Base-by-base conservation (phyloP, 2,329 filamentous ascomycete genomes). In the Colletotrichum australisinense region DNA sequence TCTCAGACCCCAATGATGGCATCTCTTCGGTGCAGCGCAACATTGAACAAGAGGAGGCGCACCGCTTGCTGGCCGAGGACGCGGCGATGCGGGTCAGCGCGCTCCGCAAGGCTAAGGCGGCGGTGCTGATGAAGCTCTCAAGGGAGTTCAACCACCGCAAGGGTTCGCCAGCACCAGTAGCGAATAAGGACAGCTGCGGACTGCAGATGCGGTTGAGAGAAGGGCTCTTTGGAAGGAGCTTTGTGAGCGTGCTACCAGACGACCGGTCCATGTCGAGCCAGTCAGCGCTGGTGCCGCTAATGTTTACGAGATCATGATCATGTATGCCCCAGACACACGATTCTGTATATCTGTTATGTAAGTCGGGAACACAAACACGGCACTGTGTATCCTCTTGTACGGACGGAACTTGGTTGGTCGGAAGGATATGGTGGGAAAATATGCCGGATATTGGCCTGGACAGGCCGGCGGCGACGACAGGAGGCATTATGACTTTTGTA, bases 21-120 rank as follows among this genome's bases (percentile, higher is more conserved):
- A 88, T 92, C 73, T 87, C 88, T 16, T 84, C 88, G 2, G 87
- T 91, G 35, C 90, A 91, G 79, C 88, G 89, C 75, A 87, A 90
- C 77, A 82, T 90, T 55, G 85, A 88, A 76, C 86, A 88, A 73
- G 90, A 92, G 77, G 86, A 88, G 76, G 83, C 85, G 2, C 88
- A 90, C 74, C 85, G 88, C 12, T 84, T 86, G 57, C 83, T 91
- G 28, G 90, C 89, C 24, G 87, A 92, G 75, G 89, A 92, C 76
- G 84, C 87, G 3, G 86, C 86, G 9, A 86, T 88, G 67, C 86
- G 90, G 69, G 84, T 84, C 5, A 88, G 84, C 75, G 88, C 89
- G 11, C 82, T 93, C 63, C 85, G 86, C 77, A 87, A 88, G 72
- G 91, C 90, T 42, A 90, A 89, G 78, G 89, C 90, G 75, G 88